Conservation (phyloP, 106 monocot genomes). For the Phalaenopsis aphrodite region DNA sequence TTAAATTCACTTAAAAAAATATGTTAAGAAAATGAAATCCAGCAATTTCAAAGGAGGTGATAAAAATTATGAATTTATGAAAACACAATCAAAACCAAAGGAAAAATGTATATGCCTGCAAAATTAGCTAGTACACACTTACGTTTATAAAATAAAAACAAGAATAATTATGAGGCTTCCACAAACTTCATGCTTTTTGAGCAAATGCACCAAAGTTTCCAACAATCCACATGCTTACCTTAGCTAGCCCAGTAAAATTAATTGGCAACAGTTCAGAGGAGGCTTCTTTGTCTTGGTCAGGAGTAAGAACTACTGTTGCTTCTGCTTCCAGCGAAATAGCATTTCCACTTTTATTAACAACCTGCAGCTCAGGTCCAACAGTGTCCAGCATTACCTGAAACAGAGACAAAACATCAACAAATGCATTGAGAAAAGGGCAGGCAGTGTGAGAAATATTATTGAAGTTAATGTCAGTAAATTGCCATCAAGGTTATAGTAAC, state of each 20-base stretch:
- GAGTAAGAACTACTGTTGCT: slow-evolving; percentile 65
- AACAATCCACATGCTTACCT: slow-evolving; percentile 30
- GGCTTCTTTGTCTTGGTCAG: slow-evolving; percentile 51
- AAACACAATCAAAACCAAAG: neutral
- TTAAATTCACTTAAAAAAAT: neutral
- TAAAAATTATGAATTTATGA: neutral
- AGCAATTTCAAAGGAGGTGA: neutral
- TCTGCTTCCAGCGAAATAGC: slow-evolving; percentile 64
- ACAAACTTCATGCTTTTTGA: neutral
- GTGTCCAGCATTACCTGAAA: slow-evolving; percentile 92
- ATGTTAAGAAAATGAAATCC: neutral
- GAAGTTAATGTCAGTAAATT: neutral
- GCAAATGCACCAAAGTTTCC: neutral
- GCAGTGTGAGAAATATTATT: neutral
- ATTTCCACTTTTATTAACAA: slow-evolving; percentile 56
- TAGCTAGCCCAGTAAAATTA: slow-evolving; percentile 58
- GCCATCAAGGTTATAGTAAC: too few relatives aligned
- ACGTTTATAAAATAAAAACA: neutral
- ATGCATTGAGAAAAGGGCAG: neutral
- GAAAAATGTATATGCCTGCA: neutral
- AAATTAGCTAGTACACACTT: too few relatives aligned
- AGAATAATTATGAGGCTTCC: neutral
- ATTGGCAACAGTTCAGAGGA: slow-evolving; percentile 56
- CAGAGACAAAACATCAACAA: neutral
- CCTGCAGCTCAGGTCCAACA: slow-evolving; percentile 83